These are phyloP conservation scores for Nannizziopsis arthrosporioides DNA, from an alignment of 2,329 filamentous ascomycete genomes.

Conservation along the genomic window DNA sequence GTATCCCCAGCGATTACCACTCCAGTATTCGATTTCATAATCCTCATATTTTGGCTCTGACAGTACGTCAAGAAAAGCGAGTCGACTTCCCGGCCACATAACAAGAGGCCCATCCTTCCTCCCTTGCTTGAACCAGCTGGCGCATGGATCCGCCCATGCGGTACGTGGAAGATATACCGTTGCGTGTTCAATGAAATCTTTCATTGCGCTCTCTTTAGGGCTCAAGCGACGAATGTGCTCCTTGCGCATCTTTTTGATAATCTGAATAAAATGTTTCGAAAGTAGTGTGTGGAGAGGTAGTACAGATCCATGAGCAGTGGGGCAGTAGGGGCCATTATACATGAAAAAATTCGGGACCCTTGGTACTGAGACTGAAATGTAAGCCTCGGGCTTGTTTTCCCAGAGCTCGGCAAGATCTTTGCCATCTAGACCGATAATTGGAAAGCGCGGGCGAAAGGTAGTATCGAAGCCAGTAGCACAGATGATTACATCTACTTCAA, in stretches of 20 bases:
- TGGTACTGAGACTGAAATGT: conserved; percentile 13
- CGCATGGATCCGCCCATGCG: conserved; percentile 14
- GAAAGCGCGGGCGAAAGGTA: conserved; percentile 24
- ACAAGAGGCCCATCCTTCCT: conserved; percentile 17
- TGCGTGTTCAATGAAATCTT: conserved; percentile 14
- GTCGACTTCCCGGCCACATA: conserved; percentile 19
- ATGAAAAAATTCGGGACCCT: conserved; percentile 17
- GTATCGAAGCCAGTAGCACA: conserved; percentile 58
- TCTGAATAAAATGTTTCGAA: conserved; percentile 14
- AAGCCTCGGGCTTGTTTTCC: conserved; percentile 12
- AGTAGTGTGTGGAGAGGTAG: conserved; percentile 10
- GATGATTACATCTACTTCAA: conserved; percentile 53
- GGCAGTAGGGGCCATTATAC: conserved; percentile 14
- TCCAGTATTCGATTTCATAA: conserved; percentile 16
- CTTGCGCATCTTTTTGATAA: conserved; percentile 16
- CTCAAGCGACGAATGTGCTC: conserved; percentile 14
- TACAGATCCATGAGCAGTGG: conserved; percentile 15
- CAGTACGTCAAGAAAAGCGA: conserved; percentile 15
- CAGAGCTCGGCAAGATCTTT: conserved; percentile 12
- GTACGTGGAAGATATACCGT: conserved; percentile 13
- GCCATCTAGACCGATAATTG: conserved; percentile 13
- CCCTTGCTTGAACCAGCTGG: conserved; percentile 19
- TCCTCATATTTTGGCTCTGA: conserved; percentile 14
- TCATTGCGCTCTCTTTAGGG: conserved; percentile 13
- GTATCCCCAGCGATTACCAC: conserved; percentile 16